These are phyloP conservation scores for Carex arenaria DNA, from an alignment of 202 grass and related monocot species.

Conservation along the genomic window DNA sequence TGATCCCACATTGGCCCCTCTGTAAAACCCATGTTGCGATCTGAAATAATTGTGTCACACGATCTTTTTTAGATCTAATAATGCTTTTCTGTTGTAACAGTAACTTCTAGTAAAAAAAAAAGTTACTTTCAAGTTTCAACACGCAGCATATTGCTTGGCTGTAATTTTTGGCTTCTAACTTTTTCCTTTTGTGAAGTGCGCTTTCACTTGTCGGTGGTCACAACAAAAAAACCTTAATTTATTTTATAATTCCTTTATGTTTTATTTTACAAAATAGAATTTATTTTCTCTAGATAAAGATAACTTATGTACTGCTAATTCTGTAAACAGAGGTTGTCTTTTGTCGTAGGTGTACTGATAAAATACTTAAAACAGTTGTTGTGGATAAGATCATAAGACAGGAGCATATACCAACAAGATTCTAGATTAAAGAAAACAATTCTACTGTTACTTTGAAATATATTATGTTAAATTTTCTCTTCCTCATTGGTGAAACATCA, in stretches of 20 bases:
- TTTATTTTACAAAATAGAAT: background rate
- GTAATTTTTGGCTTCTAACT: background rate
- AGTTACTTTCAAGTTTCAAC: background rate
- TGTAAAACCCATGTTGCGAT: background rate
- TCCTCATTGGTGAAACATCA: background rate
- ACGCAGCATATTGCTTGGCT: background rate
- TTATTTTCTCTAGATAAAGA: background rate
- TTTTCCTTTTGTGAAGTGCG: background rate
- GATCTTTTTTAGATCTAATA: background rate
- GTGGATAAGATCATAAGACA: slow-evolving; percentile 6
- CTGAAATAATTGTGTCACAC: background rate
- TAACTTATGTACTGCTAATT: background rate
- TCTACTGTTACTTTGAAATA: background rate
- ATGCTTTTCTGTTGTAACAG: background rate
- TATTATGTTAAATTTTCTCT: background rate
- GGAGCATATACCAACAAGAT: slow-evolving; percentile 21
- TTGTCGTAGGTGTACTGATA: background rate
- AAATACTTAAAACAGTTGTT: slow-evolving; percentile 1
- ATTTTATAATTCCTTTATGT: background rate
- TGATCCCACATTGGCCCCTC: slow-evolving; percentile 4
- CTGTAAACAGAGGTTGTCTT: background rate
- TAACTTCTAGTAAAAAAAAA: background rate
- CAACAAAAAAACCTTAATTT: background rate
- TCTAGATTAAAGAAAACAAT: slow-evolving; percentile 11
- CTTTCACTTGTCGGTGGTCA: background rate